These are phyloP conservation scores for Malassezia furfur DNA, from an alignment of 1,284 basidiomycete genomes.

Conservation along the genomic window DNA sequence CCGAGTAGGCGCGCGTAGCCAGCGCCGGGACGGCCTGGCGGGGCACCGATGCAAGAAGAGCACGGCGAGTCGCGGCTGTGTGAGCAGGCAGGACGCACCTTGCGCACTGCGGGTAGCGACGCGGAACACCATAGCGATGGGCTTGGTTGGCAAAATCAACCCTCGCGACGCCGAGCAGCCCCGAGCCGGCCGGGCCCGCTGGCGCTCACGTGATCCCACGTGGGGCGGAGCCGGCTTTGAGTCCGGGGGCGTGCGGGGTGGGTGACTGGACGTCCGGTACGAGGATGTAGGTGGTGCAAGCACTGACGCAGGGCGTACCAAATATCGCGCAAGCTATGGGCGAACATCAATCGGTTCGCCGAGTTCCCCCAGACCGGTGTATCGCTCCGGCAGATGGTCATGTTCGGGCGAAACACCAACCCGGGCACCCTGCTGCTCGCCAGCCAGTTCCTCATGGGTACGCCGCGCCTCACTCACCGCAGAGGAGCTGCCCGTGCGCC, in stretches of 20 bases:
- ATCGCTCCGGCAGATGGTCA: slow-evolving; percentile 47
- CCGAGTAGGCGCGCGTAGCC: slow-evolving; percentile 32
- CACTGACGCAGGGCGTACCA: slow-evolving; percentile 28
- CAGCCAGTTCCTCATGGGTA: slow-evolving; percentile 33
- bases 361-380: slow-evolving; percentile 46
- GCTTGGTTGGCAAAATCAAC: slow-evolving; percentile 10
- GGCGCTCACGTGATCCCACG: slow-evolving; percentile 18
- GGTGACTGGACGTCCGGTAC: not conserved
- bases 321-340: slow-evolving; percentile 41
- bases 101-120: slow-evolving; percentile 20
- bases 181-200: slow-evolving; percentile 16
- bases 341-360: slow-evolving; percentile 44
- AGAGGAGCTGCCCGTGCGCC: slow-evolving; percentile 85
- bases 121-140: slow-evolving; percentile 12
- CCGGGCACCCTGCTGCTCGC: slow-evolving; percentile 45
- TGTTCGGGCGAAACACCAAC: slow-evolving; percentile 44
- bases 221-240: slow-evolving; percentile 2
- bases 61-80: slow-evolving; percentile 16
- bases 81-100: slow-evolving; percentile 1
- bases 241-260: not conserved
- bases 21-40: slow-evolving; percentile 11
- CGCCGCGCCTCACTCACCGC: slow-evolving; percentile 15
- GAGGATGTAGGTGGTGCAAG: slow-evolving; percentile 9
- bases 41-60: slow-evolving; percentile 7
- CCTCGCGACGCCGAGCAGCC: slow-evolving; percentile 10